Evolutionary conservation across 495 filamentous ascomycete species (phyloP), one percentile per base, ranked within the genome.

Genomic region (Penicilliopsis zonata): DNA sequence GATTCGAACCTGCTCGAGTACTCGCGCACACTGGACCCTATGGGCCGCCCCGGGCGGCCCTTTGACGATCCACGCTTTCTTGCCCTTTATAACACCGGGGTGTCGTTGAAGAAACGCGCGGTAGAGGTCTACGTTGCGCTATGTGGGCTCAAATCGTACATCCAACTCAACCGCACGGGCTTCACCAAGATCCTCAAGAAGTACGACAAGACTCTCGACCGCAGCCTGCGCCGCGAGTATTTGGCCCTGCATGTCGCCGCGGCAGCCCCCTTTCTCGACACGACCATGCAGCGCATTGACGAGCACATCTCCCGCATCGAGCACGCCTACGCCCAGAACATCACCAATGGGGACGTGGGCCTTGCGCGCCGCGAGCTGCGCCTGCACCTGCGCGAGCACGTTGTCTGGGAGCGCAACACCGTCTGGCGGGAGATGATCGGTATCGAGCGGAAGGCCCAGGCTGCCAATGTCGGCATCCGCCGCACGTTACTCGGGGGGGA

Each of bases 381-480:
- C 27, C 75, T 94, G 13, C 86, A 99, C 52, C 66, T 99, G 18
- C 67, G 90, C 43, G 90, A 99, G 55, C 90, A 99, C 60, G 88
- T 99, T 12, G 86, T 96, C 19, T 99, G 92, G 92, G 90, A 99
- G 47, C 71, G 90, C 28, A 99, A 99, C 44, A 99, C 90, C 0
- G 90, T 99, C 3, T 99, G 90, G 90, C 66, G 92, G 53, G 90
- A 99, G 41, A 88, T 99, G 74, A 99, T 99, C 47, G 90, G 88
- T 34, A 84, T 99, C 39, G 90, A 99, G 61, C 69, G 90, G 14
- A 90, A 93, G 61, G 85, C 86, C 4, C 86, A 99, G 55, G 90
- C 87, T 14, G 90, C 88, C 9, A 94, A 87, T 38, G 70, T 99
- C 39, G 92, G 90, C 10, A 59, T 85, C 32, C 57, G 74, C 35